Base-by-base conservation (phyloP, 768 basidiomycete genomes). In the Boletales sp. region DNA sequence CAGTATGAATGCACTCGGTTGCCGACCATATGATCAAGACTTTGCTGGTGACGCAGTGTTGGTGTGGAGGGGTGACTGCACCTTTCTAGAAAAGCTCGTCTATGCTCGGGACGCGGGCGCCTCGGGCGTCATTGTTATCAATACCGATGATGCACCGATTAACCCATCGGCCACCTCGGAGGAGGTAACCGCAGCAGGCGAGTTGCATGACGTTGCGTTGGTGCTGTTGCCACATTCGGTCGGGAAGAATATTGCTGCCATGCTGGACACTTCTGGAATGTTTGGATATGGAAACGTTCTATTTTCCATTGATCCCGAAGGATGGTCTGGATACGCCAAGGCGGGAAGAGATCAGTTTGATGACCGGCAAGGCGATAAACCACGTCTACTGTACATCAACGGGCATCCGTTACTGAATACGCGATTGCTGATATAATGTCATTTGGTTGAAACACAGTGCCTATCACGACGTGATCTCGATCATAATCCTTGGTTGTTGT, bases 51-150 rank as follows among this genome's bases (percentile, higher is more conserved):
- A 74, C 38, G 74, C 81, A 5, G 63, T 93, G 19, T 63, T 97
- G 14, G 73, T 87, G 14, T 74, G 74, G 39, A 80, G 95, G 27
- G 95, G 95, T 6, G 80, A 75, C 5, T 98, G 95, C 67, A 86
- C 92, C 9, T 97, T 98, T 69, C 68, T 91, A 13, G 80, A 90
- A 56, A 99, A 99, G 70, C 74, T 94, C 14, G 43, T 82, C 12
- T 54, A 75, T 40, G 94, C 93, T 5, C 76, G 77, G 15, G 69
- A 74, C 9, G 87, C 84, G 1, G 86, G 82, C 2, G 91, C 92
- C 5, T 77, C 78, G 0, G 94, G 91, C 2, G 80, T 94, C 9
- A 68, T 98, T 13, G 83, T 95, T 38, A 69, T 88, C 61, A 85
- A 80, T 62, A 73, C 83, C 50, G 77, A 83, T 27, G 82, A 89